Evolutionary conservation across 306 rosid species (phyloP).

Genomic region (Pyrus communis): DNA sequence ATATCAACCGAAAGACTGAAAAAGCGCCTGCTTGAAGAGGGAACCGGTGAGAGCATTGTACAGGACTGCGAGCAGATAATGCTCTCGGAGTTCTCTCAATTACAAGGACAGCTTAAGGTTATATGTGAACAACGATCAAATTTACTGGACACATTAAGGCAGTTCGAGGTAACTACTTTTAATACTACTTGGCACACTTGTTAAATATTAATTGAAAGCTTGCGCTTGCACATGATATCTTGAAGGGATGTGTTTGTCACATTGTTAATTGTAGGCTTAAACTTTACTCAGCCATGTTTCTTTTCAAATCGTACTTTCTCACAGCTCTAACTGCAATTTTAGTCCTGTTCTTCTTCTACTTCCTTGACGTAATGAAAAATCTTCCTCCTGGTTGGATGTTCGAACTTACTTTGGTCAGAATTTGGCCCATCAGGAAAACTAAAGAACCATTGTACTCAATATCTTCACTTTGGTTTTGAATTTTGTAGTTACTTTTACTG

Average conservation of each 20-base stretch:
- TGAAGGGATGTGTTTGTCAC: too few species aligned
- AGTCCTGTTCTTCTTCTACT: too few species aligned
- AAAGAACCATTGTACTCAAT: not conserved
- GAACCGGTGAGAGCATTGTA: conserved; percentile 54
- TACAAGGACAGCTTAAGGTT: conserved; percentile 55
- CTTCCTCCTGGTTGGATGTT: not conserved
- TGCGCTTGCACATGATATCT: not conserved
- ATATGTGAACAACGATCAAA: conserved; percentile 62
- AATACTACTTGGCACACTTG: not conserved
- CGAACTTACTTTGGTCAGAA: not conserved
- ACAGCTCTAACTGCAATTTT: not conserved
- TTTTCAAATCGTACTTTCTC: not conserved
- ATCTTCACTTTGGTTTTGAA: not conserved
- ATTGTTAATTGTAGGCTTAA: too few species aligned
- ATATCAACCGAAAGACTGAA: conserved; percentile 66
- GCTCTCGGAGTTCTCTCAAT: conserved; percentile 70
- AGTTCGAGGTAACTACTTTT: conserved; percentile 63
- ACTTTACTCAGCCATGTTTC: too few species aligned
- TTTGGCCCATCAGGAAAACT: too few species aligned
- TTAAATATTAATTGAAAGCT: not conserved
- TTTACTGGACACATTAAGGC: conserved; percentile 78
- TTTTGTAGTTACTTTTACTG: not conserved
- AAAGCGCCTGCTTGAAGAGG: conserved; percentile 68
- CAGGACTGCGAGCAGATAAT: conserved; percentile 88
- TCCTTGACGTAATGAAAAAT: not conserved